phyloP scores from a whole-genome alignment of 768 basidiomycete genomes.

The Baorangia bicolor region DNA sequence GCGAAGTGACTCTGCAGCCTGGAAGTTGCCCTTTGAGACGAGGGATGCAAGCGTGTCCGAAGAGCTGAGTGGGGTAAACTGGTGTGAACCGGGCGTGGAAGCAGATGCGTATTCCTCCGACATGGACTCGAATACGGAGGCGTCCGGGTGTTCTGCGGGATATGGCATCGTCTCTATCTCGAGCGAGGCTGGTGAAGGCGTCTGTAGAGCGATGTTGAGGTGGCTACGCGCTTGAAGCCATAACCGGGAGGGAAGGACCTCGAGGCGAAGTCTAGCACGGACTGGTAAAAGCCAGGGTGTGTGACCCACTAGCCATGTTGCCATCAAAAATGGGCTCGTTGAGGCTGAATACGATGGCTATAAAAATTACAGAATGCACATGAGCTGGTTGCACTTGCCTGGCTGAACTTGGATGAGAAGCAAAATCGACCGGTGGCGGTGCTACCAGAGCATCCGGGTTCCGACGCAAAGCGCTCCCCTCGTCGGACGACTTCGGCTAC shows the following conservation, averaged over 20 bases:
- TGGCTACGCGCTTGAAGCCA: conserved; percentile 23
- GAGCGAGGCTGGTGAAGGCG: conserved; percentile 36
- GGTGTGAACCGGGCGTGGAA: conserved; percentile 1
- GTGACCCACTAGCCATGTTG: conserved; percentile 23
- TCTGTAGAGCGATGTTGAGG: conserved; percentile 25
- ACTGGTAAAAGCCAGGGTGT: conserved; percentile 12
- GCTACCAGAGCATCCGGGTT: background rate
- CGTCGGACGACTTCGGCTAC: no score
- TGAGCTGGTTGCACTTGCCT: background rate
- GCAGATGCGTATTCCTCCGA: conserved; percentile 33
- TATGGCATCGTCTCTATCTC: conserved; percentile 38
- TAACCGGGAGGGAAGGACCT: conserved; percentile 9
- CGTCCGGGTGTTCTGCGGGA: conserved; percentile 30
- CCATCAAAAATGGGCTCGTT: conserved; percentile 16
- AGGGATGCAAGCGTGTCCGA: conserved; percentile 25
- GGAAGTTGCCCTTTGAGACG: conserved; percentile 21
- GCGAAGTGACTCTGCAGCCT: conserved; percentile 36
- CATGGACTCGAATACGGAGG: conserved; percentile 37
- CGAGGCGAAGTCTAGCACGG: conserved; percentile 15
- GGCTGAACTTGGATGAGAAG: no score
- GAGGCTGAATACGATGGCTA: background rate
- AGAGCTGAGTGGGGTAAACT: conserved; percentile 24
- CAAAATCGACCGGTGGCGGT: conserved; percentile 5
- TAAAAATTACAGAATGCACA: background rate
- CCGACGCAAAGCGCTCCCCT: no score